Base-by-base conservation (phyloP, 2,329 filamentous ascomycete genomes). In the Cladosporium colombiae region DNA sequence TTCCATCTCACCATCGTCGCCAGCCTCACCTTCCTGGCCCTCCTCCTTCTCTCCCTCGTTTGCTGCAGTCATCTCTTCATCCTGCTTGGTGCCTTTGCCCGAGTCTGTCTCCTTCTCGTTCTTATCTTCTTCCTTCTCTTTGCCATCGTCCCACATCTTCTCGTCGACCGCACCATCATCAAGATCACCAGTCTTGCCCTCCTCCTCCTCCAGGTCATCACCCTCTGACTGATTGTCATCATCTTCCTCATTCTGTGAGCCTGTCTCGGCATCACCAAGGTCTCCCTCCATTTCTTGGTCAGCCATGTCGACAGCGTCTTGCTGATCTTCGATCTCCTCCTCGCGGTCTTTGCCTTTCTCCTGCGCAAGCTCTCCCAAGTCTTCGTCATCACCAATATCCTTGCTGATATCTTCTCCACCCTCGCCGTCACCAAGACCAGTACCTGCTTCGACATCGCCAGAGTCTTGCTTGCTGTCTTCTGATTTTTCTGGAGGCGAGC, bases 401-500 rank as follows among this genome's bases (percentile, higher is more conserved):
- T 99, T 98, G 79, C 93, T 98, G 70, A 99, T 98, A 77, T 99
- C 94, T 75, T 99, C 93, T 5, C 91, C 93, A 21, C 94, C 96
- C 77, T 97, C 91, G 13, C 95, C 96, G 55, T 97, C 95, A 23
- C 95, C 96, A 27, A 99, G 87, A 37, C 95, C 96, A 13, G 93
- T 98, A 18, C 96, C 96, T 44, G 88, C 88, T 78, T 99, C 94
- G 33, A 97, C 83, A 72, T 96, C 91, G 14, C 93, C 91, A 27
- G 87, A 85, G 66, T 74, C 67, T 23, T 74, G 67, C 0, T 74
- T 66, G 25, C 68, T 76, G 18, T 70, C 69, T 21, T 69, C 59
- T 2, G 88, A 88, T 71, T 93, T 90, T 72, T 98, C 93, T 25
- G 90, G 85, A 0, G 95, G 95, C 23, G 89, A 92, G 75, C 95